Evolutionary conservation across 2,329 filamentous ascomycete species (phyloP).

Genomic region (Boeremia exigua): DNA sequence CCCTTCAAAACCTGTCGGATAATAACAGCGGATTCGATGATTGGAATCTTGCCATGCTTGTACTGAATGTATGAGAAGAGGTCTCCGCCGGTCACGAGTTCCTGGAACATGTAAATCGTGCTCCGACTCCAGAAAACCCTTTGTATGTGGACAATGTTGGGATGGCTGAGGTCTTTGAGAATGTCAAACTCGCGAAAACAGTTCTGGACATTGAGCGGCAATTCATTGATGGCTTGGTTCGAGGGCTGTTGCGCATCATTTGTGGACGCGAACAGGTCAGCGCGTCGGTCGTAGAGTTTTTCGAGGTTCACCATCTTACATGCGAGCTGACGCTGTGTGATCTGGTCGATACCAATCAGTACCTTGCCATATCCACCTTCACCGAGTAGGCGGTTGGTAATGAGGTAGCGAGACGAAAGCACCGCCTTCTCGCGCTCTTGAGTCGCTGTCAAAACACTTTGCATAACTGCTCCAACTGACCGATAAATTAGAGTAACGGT

Average conservation of each 20-base stretch:
- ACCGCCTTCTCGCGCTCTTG: slow-evolving; percentile 48
- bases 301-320: slow-evolving; percentile 70
- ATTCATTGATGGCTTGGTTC: slow-evolving; percentile 19
- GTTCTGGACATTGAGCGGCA: slow-evolving; percentile 33
- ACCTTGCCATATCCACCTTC: slow-evolving; percentile 61
- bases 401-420: slow-evolving; percentile 56
- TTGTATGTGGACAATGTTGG: slow-evolving; percentile 65
- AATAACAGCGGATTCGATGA: slow-evolving; percentile 61
- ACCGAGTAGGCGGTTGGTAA: slow-evolving; percentile 61
- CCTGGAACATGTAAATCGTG: slow-evolving; percentile 66
- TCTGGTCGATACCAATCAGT: slow-evolving; percentile 60
- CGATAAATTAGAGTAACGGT: slow-evolving; percentile 37
- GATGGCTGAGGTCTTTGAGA: slow-evolving; percentile 61
- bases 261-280: slow-evolving; percentile 7
- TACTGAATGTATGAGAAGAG: slow-evolving; percentile 65
- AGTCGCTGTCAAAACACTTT: slow-evolving; percentile 21
- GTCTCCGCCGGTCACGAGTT: slow-evolving; percentile 65
- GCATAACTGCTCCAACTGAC: slow-evolving; percentile 11
- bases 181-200: slow-evolving; percentile 55
- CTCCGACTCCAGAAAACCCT: slow-evolving; percentile 61
- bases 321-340: slow-evolving; percentile 65
- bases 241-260: slow-evolving; percentile 1
- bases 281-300: slow-evolving; percentile 22
- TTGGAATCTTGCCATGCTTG: slow-evolving; percentile 54
- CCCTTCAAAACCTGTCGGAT: slow-evolving; percentile 63